Evolutionary conservation across 2,329 filamentous ascomycete species (phyloP).

Genomic region (Fusarium scirpi): DNA sequence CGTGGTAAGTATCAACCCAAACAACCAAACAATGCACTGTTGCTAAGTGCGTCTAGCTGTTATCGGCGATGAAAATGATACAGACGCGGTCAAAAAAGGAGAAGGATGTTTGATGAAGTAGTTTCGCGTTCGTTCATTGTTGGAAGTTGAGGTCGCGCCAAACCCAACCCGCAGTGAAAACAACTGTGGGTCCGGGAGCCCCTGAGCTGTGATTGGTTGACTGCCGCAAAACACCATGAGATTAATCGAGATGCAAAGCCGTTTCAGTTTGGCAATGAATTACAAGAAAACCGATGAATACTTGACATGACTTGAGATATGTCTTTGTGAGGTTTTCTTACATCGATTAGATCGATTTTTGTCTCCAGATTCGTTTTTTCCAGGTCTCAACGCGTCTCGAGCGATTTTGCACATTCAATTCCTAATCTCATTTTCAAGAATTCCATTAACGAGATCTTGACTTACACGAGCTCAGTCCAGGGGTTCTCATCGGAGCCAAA

Average conservation of each 20-base stretch:
- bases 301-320: constrained; percentile 10
- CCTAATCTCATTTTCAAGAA: constrained; percentile 11
- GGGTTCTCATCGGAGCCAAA: constrained; percentile 44
- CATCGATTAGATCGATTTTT: neutral
- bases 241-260: constrained; percentile 15
- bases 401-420: constrained; percentile 35
- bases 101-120: constrained; percentile 30
- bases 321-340: neutral
- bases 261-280: constrained; percentile 19
- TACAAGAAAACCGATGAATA: constrained; percentile 20
- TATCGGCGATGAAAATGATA: constrained; percentile 22
- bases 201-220: constrained; percentile 31
- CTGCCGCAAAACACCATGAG: neutral
- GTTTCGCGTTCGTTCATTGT: constrained; percentile 43
- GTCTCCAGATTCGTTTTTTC: constrained; percentile 9
- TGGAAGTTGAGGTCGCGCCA: constrained; percentile 28
- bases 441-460: constrained; percentile 23
- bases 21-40: constrained; percentile 14
- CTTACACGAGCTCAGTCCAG: constrained; percentile 40
- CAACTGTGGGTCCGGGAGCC: neutral
- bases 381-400: constrained; percentile 13
- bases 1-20: constrained; percentile 11
- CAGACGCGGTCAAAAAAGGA: constrained; percentile 31
- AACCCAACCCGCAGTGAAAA: constrained; percentile 27
- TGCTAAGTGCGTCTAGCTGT: constrained; percentile 6